Base-by-base conservation (phyloP, 2,329 filamentous ascomycete species). In the Ophiosphaerella korrae region DNA sequence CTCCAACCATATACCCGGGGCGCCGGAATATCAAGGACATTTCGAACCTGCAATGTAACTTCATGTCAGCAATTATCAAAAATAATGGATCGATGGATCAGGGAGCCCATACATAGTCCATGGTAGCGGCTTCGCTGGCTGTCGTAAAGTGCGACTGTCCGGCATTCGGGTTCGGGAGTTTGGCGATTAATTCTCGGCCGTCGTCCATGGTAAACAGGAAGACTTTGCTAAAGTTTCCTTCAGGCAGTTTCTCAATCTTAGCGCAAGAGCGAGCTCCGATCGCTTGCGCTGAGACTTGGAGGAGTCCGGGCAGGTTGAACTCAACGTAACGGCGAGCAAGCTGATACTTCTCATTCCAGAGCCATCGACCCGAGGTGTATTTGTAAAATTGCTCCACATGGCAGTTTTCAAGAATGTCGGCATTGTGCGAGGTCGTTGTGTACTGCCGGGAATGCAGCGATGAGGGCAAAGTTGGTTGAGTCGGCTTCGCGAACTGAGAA, bases 401-500 rank as follows among this genome's bases (percentile, higher is more conserved):
- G 26, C 89, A 89, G 48, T 89, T 35, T 48, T 26, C 35, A 52
- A 42, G 33, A 41, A 52, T 49, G 24, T 48, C 38, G 42, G 41
- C 41, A 38, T 56, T 35, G 46, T 50, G 48, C 33, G 53, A 58
- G 37, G 45, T 53, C 50, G 23, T 49, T 41, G 50, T 50, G 43
- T 52, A 52, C 45, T 48, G 47, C 38, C 50, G 48, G 39, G 37
- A 49, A 39, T 51, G 47, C 36, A 47, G 35, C 41, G 18, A 49
- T 50, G 45, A 42, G 53, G 35, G 50, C 49, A 33, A 46, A 45
- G 26, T 48, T 51, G 42, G 37, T 49, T 31, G 44, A 50, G 46
- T 38, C 42, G 33, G 46, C 44, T 26, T 54, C 32, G 48, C 48
- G 45, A 50, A 52, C 45, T 32, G 40, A 54, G 38, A 45, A 42